Evolutionary conservation across 106 monocot genomes (phyloP).

Genomic region (Cymbidium sinense): DNA sequence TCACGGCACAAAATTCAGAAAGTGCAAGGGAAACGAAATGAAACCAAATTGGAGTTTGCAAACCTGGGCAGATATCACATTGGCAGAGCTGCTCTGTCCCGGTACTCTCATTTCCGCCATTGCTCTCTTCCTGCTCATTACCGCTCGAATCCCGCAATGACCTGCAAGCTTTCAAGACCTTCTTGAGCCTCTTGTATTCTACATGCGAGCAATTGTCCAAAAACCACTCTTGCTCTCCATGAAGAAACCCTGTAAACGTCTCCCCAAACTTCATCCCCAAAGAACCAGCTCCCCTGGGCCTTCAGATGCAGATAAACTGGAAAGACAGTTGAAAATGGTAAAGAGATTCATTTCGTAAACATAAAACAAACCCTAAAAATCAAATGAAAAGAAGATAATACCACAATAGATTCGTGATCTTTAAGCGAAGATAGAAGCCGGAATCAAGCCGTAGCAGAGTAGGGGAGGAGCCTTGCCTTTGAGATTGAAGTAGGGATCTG

Average conservation of each 20-base stretch:
- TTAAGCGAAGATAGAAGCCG: neutral
- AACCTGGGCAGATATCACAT: conserved; percentile 43
- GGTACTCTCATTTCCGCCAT: conserved; percentile 7
- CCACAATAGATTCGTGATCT: neutral
- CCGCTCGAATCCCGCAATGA: conserved; percentile 10
- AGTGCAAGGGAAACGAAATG: too few relatives aligned
- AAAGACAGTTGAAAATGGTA: neutral
- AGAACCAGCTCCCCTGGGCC: neutral
- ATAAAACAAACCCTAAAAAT: neutral
- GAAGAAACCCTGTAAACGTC: conserved; percentile 48
- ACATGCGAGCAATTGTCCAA: conserved; percentile 67
- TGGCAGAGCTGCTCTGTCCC: conserved; percentile 16
- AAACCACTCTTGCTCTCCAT: conserved; percentile 48
- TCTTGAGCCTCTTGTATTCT: conserved; percentile 75
- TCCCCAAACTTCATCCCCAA: conserved; percentile 35
- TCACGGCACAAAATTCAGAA: neutral
- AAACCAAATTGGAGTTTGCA: conserved; percentile 5
- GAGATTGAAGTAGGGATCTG: neutral
- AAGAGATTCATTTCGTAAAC: neutral
- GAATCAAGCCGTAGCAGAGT: neutral
- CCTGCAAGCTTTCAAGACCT: conserved; percentile 61
- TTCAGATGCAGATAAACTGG: neutral
- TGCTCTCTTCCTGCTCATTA: conserved; percentile 10
- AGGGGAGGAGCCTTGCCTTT: neutral
- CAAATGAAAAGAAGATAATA: neutral